These are phyloP conservation scores for Hypericum perforatum DNA, from an alignment of 345 rosid genomes.

Conservation along the genomic window DNA sequence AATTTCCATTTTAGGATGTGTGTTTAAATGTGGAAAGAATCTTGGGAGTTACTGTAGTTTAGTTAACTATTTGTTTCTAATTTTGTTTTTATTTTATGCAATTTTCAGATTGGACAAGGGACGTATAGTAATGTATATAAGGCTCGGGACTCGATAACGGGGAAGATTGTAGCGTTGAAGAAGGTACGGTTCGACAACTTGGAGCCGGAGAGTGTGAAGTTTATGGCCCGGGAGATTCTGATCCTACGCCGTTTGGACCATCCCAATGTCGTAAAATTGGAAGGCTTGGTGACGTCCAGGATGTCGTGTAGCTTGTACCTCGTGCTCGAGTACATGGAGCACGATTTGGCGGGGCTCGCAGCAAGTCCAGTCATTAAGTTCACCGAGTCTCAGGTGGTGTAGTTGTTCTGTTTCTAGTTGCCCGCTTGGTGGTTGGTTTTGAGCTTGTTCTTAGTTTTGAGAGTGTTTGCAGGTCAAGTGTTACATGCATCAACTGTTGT, in stretches of 20 bases:
- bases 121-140: slow-evolving; percentile 28
- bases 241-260: slow-evolving; percentile 23
- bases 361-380: slow-evolving; percentile 22
- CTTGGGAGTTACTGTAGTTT: too few relatives aligned
- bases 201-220: slow-evolving; percentile 25
- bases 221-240: slow-evolving; percentile 28
- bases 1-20: too few relatives aligned
- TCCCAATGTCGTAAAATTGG: slow-evolving; percentile 26
- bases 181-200: slow-evolving; percentile 26
- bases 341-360: slow-evolving; percentile 26
- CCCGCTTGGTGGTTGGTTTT: not conserved
- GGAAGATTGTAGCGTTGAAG: slow-evolving; percentile 27
- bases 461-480: slow-evolving; percentile 21
- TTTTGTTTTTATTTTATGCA: not conserved
- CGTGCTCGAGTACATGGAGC: slow-evolving; percentile 27
- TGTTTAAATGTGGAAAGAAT: too few relatives aligned
- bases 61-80: not conserved
- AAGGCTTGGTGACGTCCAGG: slow-evolving; percentile 24
- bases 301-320: slow-evolving; percentile 29
- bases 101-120: slow-evolving; percentile 24
- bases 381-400: slow-evolving; percentile 21
- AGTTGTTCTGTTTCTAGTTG: not conserved
- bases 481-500: slow-evolving; percentile 22
- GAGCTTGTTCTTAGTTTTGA: not conserved
- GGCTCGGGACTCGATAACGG: slow-evolving; percentile 24